phyloP scores from a whole-genome alignment of 331 rosid genomes.

The Cydonia oblonga region DNA sequence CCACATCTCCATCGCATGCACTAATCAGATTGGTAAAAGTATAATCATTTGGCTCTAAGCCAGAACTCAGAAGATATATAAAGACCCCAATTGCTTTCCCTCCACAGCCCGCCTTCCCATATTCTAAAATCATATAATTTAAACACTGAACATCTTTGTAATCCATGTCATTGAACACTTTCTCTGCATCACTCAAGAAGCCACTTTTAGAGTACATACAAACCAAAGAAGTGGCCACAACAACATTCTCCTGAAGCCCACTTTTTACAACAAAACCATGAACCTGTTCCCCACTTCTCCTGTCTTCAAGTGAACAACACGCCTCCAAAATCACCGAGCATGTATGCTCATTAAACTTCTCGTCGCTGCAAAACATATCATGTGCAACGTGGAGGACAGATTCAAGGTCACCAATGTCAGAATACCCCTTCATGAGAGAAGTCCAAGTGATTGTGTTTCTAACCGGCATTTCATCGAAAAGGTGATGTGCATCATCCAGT shows the following conservation, averaged over 20 bases:
- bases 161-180: slow-evolving; percentile 20
- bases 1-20: slow-evolving; percentile 16
- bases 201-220: slow-evolving; percentile 35
- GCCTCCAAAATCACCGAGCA: slow-evolving; percentile 41
- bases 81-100: slow-evolving; percentile 25
- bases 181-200: slow-evolving; percentile 25
- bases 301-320: slow-evolving; percentile 17
- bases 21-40: slow-evolving; percentile 34
- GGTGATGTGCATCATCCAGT: slow-evolving; percentile 26
- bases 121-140: slow-evolving; percentile 41
- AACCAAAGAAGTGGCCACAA: slow-evolving; percentile 39
- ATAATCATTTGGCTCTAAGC: slow-evolving; percentile 27
- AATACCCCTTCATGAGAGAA: slow-evolving; percentile 43
- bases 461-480: slow-evolving; percentile 39
- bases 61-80: slow-evolving; percentile 23
- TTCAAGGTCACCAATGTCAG: slow-evolving; percentile 16
- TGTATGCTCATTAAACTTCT: slow-evolving; percentile 42
- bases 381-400: slow-evolving; percentile 23
- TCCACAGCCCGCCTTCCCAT: slow-evolving; percentile 31
- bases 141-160: slow-evolving; percentile 38
- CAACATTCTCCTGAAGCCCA: slow-evolving; percentile 27
- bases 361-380: slow-evolving; percentile 26
- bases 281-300: slow-evolving; percentile 26
- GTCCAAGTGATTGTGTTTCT: slow-evolving; percentile 43
- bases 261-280: slow-evolving; percentile 33